Conservation (phyloP, 2,329 filamentous ascomycete species). For the Tolypocladium sp. region DNA sequence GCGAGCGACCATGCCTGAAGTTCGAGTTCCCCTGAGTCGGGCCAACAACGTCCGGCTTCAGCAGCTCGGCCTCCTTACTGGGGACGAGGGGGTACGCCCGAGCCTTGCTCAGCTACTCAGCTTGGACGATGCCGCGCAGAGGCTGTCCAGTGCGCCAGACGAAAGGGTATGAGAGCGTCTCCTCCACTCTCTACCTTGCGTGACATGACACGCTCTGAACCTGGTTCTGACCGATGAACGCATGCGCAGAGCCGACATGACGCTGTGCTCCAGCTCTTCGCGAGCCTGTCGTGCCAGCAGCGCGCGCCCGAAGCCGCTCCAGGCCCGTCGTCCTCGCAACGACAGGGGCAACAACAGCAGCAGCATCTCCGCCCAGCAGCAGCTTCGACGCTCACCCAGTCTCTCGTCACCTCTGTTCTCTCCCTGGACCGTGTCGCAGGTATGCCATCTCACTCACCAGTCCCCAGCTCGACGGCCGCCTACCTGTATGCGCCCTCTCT, state of each 20-base stretch:
- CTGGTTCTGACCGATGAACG: not conserved
- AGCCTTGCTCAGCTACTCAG: not conserved
- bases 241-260: constrained; percentile 3
- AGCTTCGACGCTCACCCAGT: not conserved
- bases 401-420: not conserved
- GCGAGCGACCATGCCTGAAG: not conserved
- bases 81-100: not conserved
- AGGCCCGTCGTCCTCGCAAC: not conserved
- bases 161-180: not conserved
- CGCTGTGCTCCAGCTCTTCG: constrained; percentile 2
- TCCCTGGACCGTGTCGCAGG: not conserved
- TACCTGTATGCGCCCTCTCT: not conserved
- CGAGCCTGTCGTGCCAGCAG: not conserved
- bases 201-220: not conserved
- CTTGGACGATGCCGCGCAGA: not conserved
- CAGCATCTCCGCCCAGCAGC: not conserved
- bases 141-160: not conserved
- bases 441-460: not conserved
- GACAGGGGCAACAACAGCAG: not conserved
- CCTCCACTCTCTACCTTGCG: no score
- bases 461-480: not conserved
- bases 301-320: not conserved
- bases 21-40: not conserved
- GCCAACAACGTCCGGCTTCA: not conserved
- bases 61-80: not conserved